Evolutionary conservation across 2,329 filamentous ascomycete species (phyloP).

Genomic region (Grosmannia clavigera): DNA sequence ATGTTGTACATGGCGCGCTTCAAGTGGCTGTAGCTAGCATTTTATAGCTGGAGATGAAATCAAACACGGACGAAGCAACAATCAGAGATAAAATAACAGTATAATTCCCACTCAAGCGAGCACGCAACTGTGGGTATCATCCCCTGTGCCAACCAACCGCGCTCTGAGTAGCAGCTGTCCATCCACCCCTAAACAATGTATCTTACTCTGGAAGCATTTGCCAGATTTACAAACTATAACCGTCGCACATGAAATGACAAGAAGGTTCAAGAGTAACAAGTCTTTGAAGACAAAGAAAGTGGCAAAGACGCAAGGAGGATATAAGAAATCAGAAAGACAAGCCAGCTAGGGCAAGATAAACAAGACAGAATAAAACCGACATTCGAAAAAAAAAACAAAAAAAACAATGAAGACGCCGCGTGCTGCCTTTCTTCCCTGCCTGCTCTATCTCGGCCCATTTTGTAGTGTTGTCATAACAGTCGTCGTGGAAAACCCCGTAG

Average conservation of each 20-base stretch:
- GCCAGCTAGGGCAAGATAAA: neutral
- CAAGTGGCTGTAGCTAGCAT: too few species aligned
- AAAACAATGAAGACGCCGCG: neutral
- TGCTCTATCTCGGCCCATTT: neutral
- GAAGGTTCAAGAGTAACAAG: neutral
- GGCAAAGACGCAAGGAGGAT: neutral
- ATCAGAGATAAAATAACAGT: neutral
- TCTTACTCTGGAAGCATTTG: neutral
- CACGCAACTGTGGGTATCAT: conserved; percentile 6
- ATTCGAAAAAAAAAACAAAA: neutral
- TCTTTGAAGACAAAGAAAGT: neutral
- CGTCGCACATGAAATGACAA: neutral
- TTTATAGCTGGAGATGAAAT: too few species aligned
- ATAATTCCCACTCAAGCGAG: neutral
- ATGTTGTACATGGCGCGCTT: neutral
- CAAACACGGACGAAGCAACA: neutral
- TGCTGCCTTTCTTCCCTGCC: neutral
- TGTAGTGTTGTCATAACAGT: neutral
- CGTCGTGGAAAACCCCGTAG: neutral
- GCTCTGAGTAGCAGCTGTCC: neutral
- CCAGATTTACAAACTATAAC: neutral
- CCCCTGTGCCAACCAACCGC: conserved; percentile 1
- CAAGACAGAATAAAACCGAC: neutral
- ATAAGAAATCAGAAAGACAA: neutral
- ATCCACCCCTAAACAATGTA: neutral